Base-by-base conservation (phyloP, 2,329 filamentous ascomycete genomes). In the Neoscytalidium dimidiatum region DNA sequence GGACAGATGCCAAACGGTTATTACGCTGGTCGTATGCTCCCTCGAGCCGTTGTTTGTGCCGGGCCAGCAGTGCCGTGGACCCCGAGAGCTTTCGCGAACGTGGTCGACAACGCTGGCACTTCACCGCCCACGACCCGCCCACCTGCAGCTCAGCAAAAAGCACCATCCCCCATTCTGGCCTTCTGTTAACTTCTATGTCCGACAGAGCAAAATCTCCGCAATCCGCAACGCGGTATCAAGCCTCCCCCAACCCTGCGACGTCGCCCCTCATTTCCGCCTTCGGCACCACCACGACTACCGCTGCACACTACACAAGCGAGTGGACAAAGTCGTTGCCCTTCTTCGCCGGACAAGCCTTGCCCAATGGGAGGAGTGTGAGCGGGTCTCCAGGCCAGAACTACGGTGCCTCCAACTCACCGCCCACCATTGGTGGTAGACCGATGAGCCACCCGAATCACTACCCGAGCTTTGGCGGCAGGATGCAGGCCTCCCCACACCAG, bases 371-470 rank as follows among this genome's bases (percentile, higher is more conserved):
- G 67, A 77, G 77, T 65, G 77, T 82, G 60, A 78, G 79, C 60
- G 77, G 78, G 67, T 82, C 80, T 33, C 80, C 81, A n/a, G 53
- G 53, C 21, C 53, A 65, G 28, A 61, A 56, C 63, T 71, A 72
- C 41, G 76, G 72, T 77, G 80, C 74, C 70, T 77, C 75, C 11
- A 73, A 73, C 69, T 78, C 77, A 11, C 76, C 77, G 53, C 74
- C 75, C 3, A 69, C 62, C 2, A 23, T 69, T 3, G 71, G 71
- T 19, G 68, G 71, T 62, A 71, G 76, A 29, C 76, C 77, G 29
- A 71, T 83, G 78, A 80, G 80, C 80, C 69, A 83, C 72, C 80
- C 67, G 76, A 85, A 66, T 77, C 76, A 80, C 60, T 80, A 74
- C 71, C 73, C 75, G 70, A 78, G 73, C 69, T 72, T 81, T 73